A percentile compares a stretch with the other conserved stretches of the same genome.
Evolutionary conservation across 129 eudicot genomes (phyloP).

Genomic region (Smallanthus sonchifolius): DNA sequence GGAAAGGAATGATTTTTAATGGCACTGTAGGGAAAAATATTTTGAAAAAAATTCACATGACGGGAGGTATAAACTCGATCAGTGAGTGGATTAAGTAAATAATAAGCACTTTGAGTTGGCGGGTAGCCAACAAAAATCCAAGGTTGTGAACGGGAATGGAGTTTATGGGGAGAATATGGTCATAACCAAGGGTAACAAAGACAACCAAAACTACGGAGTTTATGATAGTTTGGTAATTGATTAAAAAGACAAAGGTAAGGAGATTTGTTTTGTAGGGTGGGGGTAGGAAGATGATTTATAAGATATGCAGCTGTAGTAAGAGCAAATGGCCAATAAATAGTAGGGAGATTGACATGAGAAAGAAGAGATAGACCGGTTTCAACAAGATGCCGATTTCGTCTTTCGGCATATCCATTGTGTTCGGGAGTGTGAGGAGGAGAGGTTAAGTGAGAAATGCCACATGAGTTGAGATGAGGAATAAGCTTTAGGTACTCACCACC

Average conservation of each 20-base stretch:
- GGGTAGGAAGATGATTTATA: too few relatives aligned
- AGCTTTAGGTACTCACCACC: too few relatives aligned
- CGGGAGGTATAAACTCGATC: not conserved
- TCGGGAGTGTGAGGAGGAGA: not conserved
- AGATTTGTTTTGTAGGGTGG: not conserved
- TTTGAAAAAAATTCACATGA: not conserved
- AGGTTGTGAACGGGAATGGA: not conserved
- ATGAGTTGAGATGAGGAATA: not conserved
- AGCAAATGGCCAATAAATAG: not conserved
- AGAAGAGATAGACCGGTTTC: too few relatives aligned
- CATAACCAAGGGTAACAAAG: too few relatives aligned
- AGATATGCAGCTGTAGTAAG: too few relatives aligned
- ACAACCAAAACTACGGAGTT: too few relatives aligned
- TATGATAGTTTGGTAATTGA: not conserved
- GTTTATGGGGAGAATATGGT: not conserved
- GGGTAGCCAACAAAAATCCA: constrained; percentile 1
- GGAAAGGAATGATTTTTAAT: too few relatives aligned
- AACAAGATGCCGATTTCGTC: too few relatives aligned
- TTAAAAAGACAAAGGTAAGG: not conserved
- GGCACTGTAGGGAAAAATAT: not conserved
- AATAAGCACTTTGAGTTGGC: too few relatives aligned
- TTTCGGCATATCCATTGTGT: too few relatives aligned
- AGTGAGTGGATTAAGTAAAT: not conserved
- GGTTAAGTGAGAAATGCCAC: not conserved
- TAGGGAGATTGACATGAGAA: not conserved